A percentile compares a stretch with the other conserved stretches of the same genome.
Conservation (phyloP, 495 filamentous ascomycete species). For the Rusavskia elegans region DNA sequence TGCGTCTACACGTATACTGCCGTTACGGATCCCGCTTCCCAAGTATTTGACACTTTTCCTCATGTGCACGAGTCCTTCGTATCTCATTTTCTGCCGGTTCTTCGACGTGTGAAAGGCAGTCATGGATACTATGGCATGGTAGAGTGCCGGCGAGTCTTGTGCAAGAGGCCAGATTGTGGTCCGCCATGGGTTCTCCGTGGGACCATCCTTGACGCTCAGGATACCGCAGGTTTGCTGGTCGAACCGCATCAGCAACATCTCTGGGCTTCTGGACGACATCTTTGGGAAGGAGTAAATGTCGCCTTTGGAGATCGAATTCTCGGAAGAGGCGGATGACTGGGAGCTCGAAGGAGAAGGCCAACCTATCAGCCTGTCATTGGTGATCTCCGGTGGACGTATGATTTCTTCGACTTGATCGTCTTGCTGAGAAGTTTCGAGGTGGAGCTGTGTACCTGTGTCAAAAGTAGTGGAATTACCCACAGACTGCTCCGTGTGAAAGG, state of each 20-base stretch:
- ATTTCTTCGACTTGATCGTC: conserved; percentile 48
- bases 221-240: conserved; percentile 62
- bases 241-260: conserved; percentile 52
- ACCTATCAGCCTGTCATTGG: conserved; percentile 22
- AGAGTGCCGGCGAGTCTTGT: conserved; percentile 48
- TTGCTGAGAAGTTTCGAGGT: conserved; percentile 9
- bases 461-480: neutral
- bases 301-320: conserved; percentile 5
- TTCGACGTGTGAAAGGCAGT: conserved; percentile 60
- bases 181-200: conserved; percentile 63
- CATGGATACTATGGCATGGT: conserved; percentile 60
- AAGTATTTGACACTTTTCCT: conserved; percentile 44
- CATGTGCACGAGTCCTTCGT: conserved; percentile 61
- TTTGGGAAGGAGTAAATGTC: conserved; percentile 28
- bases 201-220: conserved; percentile 58
- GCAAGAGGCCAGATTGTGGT: conserved; percentile 61
- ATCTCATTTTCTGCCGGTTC: conserved; percentile 37
- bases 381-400: conserved; percentile 28
- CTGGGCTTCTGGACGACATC: conserved; percentile 33
- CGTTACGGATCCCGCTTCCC: conserved; percentile 40
- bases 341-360: conserved; percentile 15
- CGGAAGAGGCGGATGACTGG: conserved; percentile 12
- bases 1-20: conserved; percentile 37
- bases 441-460: neutral
- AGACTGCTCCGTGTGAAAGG: neutral